Conservation (phyloP, 108 stramenopile species). For the Nannochloropsis granulata region DNA sequence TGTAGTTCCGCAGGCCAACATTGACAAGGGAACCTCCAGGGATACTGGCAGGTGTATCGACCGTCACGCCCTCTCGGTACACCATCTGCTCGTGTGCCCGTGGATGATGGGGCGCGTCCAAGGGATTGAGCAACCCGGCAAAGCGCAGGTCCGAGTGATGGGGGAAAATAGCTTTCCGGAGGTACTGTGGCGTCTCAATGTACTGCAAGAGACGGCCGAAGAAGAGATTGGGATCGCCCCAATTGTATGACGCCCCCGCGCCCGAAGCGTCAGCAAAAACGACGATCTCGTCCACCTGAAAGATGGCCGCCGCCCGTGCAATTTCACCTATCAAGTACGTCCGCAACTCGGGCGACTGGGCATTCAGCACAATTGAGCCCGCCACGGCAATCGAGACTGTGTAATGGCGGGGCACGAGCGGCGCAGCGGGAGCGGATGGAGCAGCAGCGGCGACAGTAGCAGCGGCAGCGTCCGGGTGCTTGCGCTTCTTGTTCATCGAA, state of each 20-base stretch:
- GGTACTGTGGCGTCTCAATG: slow-evolving; percentile 53
- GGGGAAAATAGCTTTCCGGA: slow-evolving; percentile 72
- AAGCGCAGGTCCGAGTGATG: slow-evolving; percentile 86
- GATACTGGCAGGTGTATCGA: slow-evolving; percentile 41
- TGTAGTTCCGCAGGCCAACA: slow-evolving; percentile 15
- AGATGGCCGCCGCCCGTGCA: slow-evolving; percentile 82
- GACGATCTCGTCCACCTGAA: slow-evolving; percentile 88
- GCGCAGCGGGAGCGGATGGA: background rate
- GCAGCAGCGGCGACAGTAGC: background rate
- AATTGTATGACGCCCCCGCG: slow-evolving; percentile 1
- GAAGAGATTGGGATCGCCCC: slow-evolving; percentile 64
- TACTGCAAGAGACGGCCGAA: slow-evolving; percentile 68
- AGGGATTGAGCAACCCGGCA: slow-evolving; percentile 76
- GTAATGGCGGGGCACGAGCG: slow-evolving; percentile 39
- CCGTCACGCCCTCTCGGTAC: slow-evolving; percentile 81
- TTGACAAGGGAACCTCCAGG: slow-evolving; percentile 39
- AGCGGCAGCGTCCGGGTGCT: background rate
- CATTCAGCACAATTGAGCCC: slow-evolving; percentile 74
- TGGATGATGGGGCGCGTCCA: slow-evolving; percentile 94
- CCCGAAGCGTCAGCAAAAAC: slow-evolving; percentile 66
- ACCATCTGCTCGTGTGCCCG: slow-evolving; percentile 58
- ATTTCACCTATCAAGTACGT: slow-evolving; percentile 84
- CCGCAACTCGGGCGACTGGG: slow-evolving; percentile 71
- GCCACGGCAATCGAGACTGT: slow-evolving; percentile 84
- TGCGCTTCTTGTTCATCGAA: background rate